phyloP scores from a whole-genome alignment of 2,329 filamentous ascomycete species.

The Westerdykella sp. region DNA sequence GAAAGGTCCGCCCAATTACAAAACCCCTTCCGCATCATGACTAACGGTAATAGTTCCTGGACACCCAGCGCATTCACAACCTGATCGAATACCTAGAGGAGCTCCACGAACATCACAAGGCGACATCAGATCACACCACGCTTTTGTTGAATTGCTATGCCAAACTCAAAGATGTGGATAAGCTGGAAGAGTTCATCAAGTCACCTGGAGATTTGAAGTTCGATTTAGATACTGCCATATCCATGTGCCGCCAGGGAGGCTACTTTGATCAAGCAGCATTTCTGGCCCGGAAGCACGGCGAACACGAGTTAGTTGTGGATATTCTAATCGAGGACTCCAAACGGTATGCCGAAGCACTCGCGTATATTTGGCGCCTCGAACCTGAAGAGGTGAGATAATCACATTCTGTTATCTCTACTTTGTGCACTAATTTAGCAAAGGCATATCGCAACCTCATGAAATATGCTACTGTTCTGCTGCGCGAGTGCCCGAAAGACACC shows the following conservation, averaged over 20 bases:
- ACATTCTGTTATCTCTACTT: slow-evolving; percentile 2
- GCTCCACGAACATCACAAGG: slow-evolving; percentile 86
- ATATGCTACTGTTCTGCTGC: slow-evolving; percentile 83
- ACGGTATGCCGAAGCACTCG: slow-evolving; percentile 77
- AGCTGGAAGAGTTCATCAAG: slow-evolving; percentile 94
- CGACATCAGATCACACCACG: slow-evolving; percentile 92
- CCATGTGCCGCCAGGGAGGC: slow-evolving; percentile 94
- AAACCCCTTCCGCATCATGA: background rate
- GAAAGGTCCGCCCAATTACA: slow-evolving; percentile 55
- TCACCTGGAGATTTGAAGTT: slow-evolving; percentile 92
- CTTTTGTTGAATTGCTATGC: slow-evolving; percentile 94
- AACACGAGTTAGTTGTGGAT: slow-evolving; percentile 89
- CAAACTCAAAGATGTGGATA: slow-evolving; percentile 93
- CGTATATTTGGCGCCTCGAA: slow-evolving; percentile 85
- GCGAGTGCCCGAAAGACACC: slow-evolving; percentile 74
- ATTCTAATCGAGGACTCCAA: slow-evolving; percentile 95
- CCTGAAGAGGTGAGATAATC: slow-evolving; percentile 59
- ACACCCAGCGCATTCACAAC: slow-evolving; percentile 96
- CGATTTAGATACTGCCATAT: slow-evolving; percentile 92
- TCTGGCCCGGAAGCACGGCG: slow-evolving; percentile 86
- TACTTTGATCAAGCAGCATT: slow-evolving; percentile 97
- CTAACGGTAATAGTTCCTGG: slow-evolving; percentile 61
- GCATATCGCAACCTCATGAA: slow-evolving; percentile 89
- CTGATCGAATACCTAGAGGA: slow-evolving; percentile 96
- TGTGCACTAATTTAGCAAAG: slow-evolving; percentile 36